A percentile compares a stretch with the other conserved stretches of the same genome.
Conservation (phyloP, 2,329 filamentous ascomycete genomes). For the Apiospora sp. region DNA sequence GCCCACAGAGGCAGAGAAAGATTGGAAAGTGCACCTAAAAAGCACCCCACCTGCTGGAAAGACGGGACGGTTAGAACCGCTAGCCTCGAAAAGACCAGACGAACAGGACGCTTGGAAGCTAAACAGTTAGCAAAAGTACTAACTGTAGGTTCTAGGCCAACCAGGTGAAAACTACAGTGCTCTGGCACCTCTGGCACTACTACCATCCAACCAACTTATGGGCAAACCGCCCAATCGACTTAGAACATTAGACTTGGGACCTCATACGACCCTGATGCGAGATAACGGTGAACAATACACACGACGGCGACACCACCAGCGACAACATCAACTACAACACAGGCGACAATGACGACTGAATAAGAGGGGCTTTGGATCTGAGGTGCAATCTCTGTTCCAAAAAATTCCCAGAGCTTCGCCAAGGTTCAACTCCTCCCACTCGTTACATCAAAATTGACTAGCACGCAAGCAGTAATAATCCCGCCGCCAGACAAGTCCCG, state of each 20-base stretch:
- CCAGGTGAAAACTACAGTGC: not conserved
- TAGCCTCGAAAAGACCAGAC: slow-evolving; percentile 18
- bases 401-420: not conserved
- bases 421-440: not conserved
- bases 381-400: not conserved
- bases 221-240: not conserved
- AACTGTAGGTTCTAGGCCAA: no score
- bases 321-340: not conserved
- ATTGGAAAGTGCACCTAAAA: not conserved
- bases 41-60: not conserved
- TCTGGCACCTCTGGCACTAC: not conserved
- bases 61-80: slow-evolving; percentile 9
- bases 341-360: not conserved
- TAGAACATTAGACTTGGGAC: not conserved
- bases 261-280: slow-evolving; percentile 1
- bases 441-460: not conserved
- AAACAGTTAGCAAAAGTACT: not conserved
- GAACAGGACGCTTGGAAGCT: not conserved
- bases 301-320: not conserved
- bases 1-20: not conserved
- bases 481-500: not conserved
- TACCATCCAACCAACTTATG: not conserved
- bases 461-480: not conserved
- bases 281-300: not conserved
- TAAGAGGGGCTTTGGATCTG: no score